Evolutionary conservation across 441 rosid species (phyloP).

Genomic region (Mallotus repandus): DNA sequence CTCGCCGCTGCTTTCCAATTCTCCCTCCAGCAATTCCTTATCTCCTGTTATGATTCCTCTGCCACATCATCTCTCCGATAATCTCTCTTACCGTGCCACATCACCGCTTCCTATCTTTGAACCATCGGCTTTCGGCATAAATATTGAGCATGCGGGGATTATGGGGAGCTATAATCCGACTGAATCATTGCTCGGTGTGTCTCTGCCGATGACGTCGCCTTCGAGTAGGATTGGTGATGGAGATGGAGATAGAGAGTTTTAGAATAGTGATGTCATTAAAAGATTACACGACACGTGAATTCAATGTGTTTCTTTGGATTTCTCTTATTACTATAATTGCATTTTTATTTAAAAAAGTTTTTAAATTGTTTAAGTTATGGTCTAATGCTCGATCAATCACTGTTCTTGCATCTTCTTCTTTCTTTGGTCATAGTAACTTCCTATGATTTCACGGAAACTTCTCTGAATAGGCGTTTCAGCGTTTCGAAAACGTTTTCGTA

Average conservation of each 20-base stretch:
- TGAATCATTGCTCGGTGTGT: conserved; percentile 53
- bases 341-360: conserved; percentile 32
- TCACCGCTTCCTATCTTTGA: conserved; percentile 70
- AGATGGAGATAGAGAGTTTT: conserved; percentile 28
- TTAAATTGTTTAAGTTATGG: conserved; percentile 43
- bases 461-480: too few relatives aligned
- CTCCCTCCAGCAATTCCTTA: conserved; percentile 57
- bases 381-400: conserved; percentile 39
- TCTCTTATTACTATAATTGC: conserved; percentile 43
- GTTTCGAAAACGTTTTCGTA: too few relatives aligned
- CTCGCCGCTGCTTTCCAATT: conserved; percentile 62
- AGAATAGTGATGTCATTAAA: conserved; percentile 22
- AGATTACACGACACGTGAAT: conserved; percentile 48
- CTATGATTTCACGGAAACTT: too few relatives aligned
- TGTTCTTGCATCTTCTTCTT: conserved; percentile 51
- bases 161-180: conserved; percentile 78
- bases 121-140: conserved; percentile 35
- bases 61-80: conserved; percentile 71
- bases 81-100: conserved; percentile 51
- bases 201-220: conserved; percentile 40
- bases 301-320: conserved; percentile 60
- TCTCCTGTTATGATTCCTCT: conserved; percentile 87
- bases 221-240: conserved; percentile 45
- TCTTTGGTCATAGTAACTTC: conserved; percentile 41
- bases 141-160: conserved; percentile 23